phyloP scores from a whole-genome alignment of 371 early-diverging fungal genomes.

The Apophysomyces sp. region DNA sequence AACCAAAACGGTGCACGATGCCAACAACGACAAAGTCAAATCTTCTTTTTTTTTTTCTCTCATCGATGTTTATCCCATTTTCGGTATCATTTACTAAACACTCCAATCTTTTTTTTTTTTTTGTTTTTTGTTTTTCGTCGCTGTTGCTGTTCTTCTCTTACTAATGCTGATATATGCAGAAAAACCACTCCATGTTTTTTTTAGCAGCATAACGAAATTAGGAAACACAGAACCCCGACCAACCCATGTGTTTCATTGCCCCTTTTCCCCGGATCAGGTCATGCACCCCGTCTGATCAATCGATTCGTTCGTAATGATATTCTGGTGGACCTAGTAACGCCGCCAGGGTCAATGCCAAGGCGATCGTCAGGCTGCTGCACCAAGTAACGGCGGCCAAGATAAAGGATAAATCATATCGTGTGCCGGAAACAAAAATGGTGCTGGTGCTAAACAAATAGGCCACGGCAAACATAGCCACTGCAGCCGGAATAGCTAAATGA shows the following conservation, averaged over 20 bases:
- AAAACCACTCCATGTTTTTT: neutral
- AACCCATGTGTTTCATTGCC: constrained; percentile 2
- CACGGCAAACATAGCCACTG: constrained; percentile 20
- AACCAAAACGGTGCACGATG: neutral
- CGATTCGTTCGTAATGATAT: constrained; percentile 18
- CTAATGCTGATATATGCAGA: too few relatives aligned
- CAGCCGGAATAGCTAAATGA: constrained; percentile 25
- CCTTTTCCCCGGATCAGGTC: constrained; percentile 2
- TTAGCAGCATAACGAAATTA: neutral
- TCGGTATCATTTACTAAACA: constrained; percentile 2
- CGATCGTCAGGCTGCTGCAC: constrained; percentile 21
- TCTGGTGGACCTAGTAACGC: constrained; percentile 14
- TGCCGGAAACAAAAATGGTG: constrained; percentile 17
- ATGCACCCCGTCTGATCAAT: constrained; percentile 5
- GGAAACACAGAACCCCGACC: neutral
- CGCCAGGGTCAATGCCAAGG: constrained; percentile 15
- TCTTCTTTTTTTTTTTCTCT: constrained; percentile 1
- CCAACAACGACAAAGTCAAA: neutral
- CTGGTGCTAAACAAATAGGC: constrained; percentile 22
- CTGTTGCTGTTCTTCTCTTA: too few relatives aligned
- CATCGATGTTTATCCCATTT: neutral
- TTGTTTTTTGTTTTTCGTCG: neutral
- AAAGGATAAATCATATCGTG: constrained; percentile 23
- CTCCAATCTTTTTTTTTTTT: neutral
- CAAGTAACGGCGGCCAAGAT: constrained; percentile 20